Evolutionary conservation across 2,329 filamentous ascomycete genomes (phyloP).

Genomic region (Teratosphaeria nubilosa): DNA sequence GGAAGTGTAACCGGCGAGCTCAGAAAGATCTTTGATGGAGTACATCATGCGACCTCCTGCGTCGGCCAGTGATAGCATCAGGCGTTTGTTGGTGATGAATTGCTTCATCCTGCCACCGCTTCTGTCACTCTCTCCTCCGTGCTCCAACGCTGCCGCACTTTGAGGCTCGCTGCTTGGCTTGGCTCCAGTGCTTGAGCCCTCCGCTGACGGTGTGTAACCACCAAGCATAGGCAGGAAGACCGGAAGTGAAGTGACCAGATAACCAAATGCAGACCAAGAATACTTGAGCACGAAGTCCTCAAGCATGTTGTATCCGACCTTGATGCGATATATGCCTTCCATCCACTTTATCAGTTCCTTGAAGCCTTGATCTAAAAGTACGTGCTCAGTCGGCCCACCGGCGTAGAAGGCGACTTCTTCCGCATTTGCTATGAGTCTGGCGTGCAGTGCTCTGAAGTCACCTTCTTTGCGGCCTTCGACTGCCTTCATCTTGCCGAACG

Average conservation of each 20-base stretch:
- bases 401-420: constrained; percentile 98
- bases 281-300: constrained; percentile 98
- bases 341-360: constrained; percentile 90
- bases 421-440: constrained; percentile 87
- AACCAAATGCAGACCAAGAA: constrained; percentile 96
- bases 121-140: constrained; percentile 7
- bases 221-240: constrained; percentile 94
- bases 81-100: constrained; percentile 96
- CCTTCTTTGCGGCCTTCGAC: constrained; percentile 92
- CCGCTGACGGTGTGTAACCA: constrained; percentile 41
- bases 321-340: constrained; percentile 95
- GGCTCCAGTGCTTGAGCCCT: background rate
- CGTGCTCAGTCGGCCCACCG: constrained; percentile 87
- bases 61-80: constrained; percentile 95
- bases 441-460: constrained; percentile 84
- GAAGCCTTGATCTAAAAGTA: constrained; percentile 85
- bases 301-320: constrained; percentile 96
- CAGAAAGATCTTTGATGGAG: constrained; percentile 93
- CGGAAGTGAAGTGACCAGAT: constrained; percentile 82
- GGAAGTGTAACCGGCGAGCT: constrained; percentile 90
- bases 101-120: constrained; percentile 78
- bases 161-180: background rate
- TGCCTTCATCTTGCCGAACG: constrained; percentile 93
- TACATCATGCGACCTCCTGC: constrained; percentile 99
- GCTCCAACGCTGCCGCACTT: background rate